These are phyloP conservation scores for Fusarium tjaetaba DNA, from an alignment of 2,329 filamentous ascomycete species.

Conservation along the genomic window DNA sequence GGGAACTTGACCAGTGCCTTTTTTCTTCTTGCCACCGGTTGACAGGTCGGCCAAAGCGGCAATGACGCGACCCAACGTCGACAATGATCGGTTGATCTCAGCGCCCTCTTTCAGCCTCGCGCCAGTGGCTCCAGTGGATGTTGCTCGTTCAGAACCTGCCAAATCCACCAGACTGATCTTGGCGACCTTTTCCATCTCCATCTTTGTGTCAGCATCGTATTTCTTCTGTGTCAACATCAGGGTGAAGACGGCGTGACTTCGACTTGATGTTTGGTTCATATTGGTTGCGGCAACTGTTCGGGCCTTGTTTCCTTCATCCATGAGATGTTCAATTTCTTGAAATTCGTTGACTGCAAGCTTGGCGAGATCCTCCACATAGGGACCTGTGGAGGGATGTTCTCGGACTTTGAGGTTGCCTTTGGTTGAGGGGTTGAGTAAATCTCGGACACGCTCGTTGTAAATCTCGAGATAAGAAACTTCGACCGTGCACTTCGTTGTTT, in stretches of 20 bases:
- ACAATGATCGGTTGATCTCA: slow-evolving; percentile 97
- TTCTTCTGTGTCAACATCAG: slow-evolving; percentile 94
- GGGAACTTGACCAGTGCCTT: slow-evolving; percentile 78
- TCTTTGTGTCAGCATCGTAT: slow-evolving; percentile 89
- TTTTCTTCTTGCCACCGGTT: slow-evolving; percentile 82
- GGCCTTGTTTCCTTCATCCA: slow-evolving; percentile 99
- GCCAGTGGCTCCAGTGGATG: slow-evolving; percentile 95
- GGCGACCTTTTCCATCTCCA: slow-evolving; percentile 97
- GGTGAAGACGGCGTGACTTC: slow-evolving; percentile 98
- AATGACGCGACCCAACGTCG: slow-evolving; percentile 96
- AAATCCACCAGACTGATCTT: slow-evolving; percentile 98
- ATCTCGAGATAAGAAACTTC: slow-evolving; percentile 99
- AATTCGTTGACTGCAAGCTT: slow-evolving; percentile 95
- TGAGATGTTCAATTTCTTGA: slow-evolving; percentile 93
- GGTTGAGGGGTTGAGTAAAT: slow-evolving; percentile 92
- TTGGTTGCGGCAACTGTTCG: slow-evolving; percentile 97
- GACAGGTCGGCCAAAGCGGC: slow-evolving; percentile 92
- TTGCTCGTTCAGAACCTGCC: slow-evolving; percentile 95
- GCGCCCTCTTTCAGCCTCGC: slow-evolving; percentile 96
- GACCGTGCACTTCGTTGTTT: slow-evolving; percentile 85
- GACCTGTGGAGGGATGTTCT: slow-evolving; percentile 96
- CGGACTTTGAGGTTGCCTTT: slow-evolving; percentile 97
- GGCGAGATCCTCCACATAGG: slow-evolving; percentile 97
- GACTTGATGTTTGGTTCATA: slow-evolving; percentile 99
- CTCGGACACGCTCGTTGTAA: slow-evolving; percentile 97